Evolutionary conservation across 495 filamentous ascomycete species (phyloP), one percentile per base, ranked within the genome.

Genomic region (Aspergillus homomorphus): DNA sequence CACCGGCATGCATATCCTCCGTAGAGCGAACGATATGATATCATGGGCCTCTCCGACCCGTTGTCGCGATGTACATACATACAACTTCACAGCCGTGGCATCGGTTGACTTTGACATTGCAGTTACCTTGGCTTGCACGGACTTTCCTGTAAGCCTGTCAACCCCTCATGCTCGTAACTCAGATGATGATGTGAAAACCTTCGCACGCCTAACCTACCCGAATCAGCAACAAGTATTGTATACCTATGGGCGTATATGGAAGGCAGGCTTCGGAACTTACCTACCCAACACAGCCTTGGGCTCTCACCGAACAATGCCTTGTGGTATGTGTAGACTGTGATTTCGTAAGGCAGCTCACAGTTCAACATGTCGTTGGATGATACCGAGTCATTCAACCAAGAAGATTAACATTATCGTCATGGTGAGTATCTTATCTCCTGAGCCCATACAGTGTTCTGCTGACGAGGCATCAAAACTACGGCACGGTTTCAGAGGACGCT

Each of bases 21-120:
- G 50, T 44, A 48, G 41, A 18, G 8, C 28, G 33, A n/a, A 28
- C 28, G 42, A 19, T 5, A 41, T 50, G 54, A 50, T 56, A 56
- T 56, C 26, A 50, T 56, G n/a, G 22, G 14, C 23, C 33, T 28
- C 7, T 56, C 24, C 22, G 48, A 30, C 30, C 48, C n/a, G 48
- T 18, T 30, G 23, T 28, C 14, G 26, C n/a, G 18, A 51, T 30
- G 48, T 28, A 30, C 22, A 24, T 51, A 24, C n/a, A 18, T 23
- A 23, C 22, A 24, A 51, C 15, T 12, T 15, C 5, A 7, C 20
- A 16, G 30, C 16, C 16, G 4, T 51, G n/a, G 46, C 46, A 50
- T n/a, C 10, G 15, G 26, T 28, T 28, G 3, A 28, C 26, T 28
- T 28, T 28, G 26, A 12, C 33, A 38, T 38, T 38, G 33, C 12